Evolutionary conservation across 768 basidiomycete species (phyloP), one percentile per base, ranked within the genome.

Genomic region (Chiua virens): DNA sequence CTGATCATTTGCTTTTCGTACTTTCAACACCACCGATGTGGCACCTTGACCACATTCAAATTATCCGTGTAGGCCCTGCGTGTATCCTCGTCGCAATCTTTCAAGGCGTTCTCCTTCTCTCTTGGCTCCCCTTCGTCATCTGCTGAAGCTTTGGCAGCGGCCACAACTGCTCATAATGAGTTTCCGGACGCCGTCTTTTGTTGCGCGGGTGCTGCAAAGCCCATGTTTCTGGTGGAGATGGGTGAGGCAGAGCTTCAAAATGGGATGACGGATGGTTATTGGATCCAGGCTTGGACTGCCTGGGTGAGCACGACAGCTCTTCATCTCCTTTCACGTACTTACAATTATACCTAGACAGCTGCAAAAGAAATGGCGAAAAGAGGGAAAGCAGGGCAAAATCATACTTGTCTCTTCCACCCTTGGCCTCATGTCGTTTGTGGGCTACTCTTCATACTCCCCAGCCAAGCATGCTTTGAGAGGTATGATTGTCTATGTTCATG

Each of bases 391-490:
- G n/a, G 81, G 87, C 20, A 91, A 87, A 63, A 84, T 93, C 35
- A 75, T 89, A 17, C 81, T 96, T 36, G 80, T 90, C 22, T 84
- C 83, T 1, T 92, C 89, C 0, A 81, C 84, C 6, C 69, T 93
- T 11, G 88, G 84, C 1, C 83, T 84, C 59, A 85, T 92, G 74
- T 78, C 81, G 3, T 80, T 93, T 48, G 70, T 88, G 4, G 93
- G 94, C 0, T 96, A 85, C 59, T 75, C 86, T 2, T 80, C 83
- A 1, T 96, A 96, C 67, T 74, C 88, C 0, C 90, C 92, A 0
- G 86, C 83, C 10, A 96, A 96, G 64, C 87, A 89, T 59, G 94
- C 94, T 8, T 65, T 96, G 7, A 73, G 91, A 71, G 92, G 92
- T 92, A 56, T 38, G 71, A 54, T 17, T 20, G 25, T 25, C 11